Evolutionary conservation across 345 rosid genomes (phyloP), one percentile per base, ranked within the genome.

Genomic region (Linum usitatissimum): DNA sequence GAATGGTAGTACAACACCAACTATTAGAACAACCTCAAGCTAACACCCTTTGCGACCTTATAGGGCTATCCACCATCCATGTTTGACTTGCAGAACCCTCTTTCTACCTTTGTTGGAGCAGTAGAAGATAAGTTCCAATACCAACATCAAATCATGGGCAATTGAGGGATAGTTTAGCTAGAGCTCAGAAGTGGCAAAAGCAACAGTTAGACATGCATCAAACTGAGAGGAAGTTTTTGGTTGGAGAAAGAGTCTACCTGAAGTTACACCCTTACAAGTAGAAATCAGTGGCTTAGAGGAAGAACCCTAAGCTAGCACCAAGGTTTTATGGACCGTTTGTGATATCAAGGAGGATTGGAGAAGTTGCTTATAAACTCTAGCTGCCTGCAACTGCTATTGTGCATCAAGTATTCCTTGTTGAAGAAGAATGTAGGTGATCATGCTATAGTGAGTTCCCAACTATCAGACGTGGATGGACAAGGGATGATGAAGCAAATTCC

Each of bases 1-100:
- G 48, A 64, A 30, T 64, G 18, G 18, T 64, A 48, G 45, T 64
- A 64, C n/a, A 64, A n/a, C 19, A n/a, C 23, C 2, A 55, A 9
- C 0, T 55, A 18, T 18, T 28, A 55, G 6, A 18, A 10, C 13
- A 18, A 10, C 28, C 20, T 55, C 3, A n/a, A 55, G 28, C 1
- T 19, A 3, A 13, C 58, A 4, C 58, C 58, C n/a, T n/a, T n/a
- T n/a, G n/a, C 18, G 13, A 28, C 58, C 0, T 13, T 55, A 4
- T 55, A 55, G 18, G 58, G 58, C 6, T 55, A 18, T 9, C 6
- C 58, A 0, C 23, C 28, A 1, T 42, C 49, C 12, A 9, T 8
- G 10, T 42, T 42, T 14, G 10, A 9, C 12, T 8, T 42, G 3
- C 49, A 42, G 15, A 42, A 42, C 49, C 15, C 49, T 8, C 10